These are phyloP conservation scores for Phytophthora constricta DNA, from an alignment of 352 stramenopile species.

Conservation along the genomic window DNA sequence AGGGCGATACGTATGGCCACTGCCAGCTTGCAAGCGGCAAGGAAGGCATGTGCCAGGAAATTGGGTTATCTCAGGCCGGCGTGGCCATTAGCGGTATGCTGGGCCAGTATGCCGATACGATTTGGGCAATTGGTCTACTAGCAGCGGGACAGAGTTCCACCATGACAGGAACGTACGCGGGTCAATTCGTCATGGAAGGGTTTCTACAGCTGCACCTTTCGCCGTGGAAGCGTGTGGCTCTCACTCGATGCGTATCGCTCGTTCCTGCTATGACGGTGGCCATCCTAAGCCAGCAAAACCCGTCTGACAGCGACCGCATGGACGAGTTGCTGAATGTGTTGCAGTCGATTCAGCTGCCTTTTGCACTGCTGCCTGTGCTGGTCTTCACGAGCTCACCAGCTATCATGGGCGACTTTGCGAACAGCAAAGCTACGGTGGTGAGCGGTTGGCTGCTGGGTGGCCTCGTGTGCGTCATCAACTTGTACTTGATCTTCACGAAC, in stretches of 20 bases:
- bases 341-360: slow-evolving; percentile 93
- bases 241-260: slow-evolving; percentile 93
- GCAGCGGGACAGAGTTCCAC: slow-evolving; percentile 95
- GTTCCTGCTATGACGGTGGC: slow-evolving; percentile 88
- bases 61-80: slow-evolving; percentile 88
- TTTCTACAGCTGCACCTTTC: slow-evolving; percentile 94
- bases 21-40: slow-evolving; percentile 69
- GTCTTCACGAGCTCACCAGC: slow-evolving; percentile 81
- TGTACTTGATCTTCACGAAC: slow-evolving; percentile 80
- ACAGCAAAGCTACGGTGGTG: slow-evolving; percentile 49
- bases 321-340: slow-evolving; percentile 93
- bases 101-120: slow-evolving; percentile 79
- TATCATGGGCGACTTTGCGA: slow-evolving; percentile 87
- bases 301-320: slow-evolving; percentile 84
- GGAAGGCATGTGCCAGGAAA: slow-evolving; percentile 82
- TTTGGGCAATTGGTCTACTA: slow-evolving; percentile 95
- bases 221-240: slow-evolving; percentile 76
- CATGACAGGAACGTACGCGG: slow-evolving; percentile 97
- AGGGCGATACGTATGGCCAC: slow-evolving; percentile 53
- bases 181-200: slow-evolving; percentile 98
- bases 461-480: slow-evolving; percentile 77
- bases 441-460: slow-evolving; percentile 64
- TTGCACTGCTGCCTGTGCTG: slow-evolving; percentile 90
- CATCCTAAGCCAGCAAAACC: slow-evolving; percentile 85
- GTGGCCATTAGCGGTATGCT: slow-evolving; percentile 84